A percentile compares a stretch with the other conserved stretches of the same genome.
phyloP scores from a whole-genome alignment of 139 green algal species.

The Picochlorum sp. region DNA sequence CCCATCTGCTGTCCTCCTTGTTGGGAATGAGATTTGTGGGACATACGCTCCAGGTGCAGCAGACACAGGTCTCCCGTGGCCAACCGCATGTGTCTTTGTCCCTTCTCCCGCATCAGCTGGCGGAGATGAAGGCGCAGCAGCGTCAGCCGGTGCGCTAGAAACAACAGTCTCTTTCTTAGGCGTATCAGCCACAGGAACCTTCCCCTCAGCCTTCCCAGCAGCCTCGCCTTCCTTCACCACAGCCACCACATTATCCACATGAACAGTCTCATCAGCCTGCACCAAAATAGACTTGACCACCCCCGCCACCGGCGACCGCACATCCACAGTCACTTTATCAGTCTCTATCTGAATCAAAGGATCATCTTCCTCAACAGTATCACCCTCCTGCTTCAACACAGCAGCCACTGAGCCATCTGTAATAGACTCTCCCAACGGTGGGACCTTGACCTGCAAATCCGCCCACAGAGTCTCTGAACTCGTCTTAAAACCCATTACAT shows the following conservation, averaged over 20 bases:
- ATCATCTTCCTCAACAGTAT: constrained; percentile 31
- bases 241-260: constrained; percentile 24
- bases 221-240: constrained; percentile 19
- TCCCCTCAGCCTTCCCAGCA: not conserved
- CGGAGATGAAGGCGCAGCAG: not conserved
- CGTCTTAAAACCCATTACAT: no score
- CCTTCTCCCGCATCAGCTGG: not conserved
- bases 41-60: not conserved
- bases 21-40: constrained; percentile 35
- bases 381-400: constrained; percentile 22
- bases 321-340: constrained; percentile 38
- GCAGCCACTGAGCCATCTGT: constrained; percentile 22
- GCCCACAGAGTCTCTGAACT: not conserved
- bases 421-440: constrained; percentile 32
- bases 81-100: not conserved
- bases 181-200: not conserved
- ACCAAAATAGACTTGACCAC: constrained; percentile 31
- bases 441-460: constrained; percentile 22
- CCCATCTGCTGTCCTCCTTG: constrained; percentile 25
- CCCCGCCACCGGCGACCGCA: constrained; percentile 29
- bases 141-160: not conserved
- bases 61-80: not conserved
- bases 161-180: not conserved
- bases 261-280: constrained; percentile 23
- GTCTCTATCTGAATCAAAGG: constrained; percentile 32